Base-by-base conservation (phyloP, 2,329 filamentous ascomycete genomes). In the Alternaria sp. region DNA sequence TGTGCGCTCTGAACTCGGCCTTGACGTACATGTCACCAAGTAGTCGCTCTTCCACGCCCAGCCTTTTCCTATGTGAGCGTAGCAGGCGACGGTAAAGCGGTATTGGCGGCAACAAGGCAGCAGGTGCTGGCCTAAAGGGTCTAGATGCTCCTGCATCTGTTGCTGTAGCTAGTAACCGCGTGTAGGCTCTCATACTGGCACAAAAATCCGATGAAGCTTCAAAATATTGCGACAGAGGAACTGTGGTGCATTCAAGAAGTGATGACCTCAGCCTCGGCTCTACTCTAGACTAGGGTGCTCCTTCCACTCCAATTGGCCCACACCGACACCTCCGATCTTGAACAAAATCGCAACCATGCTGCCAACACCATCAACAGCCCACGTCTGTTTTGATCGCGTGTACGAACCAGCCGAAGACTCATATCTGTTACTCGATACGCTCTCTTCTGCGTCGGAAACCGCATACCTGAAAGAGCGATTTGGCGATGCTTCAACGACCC, bases 361-460 rank as follows among this genome's bases (percentile, higher is more conserved):
- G 26, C 94, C 95, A 10, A 99, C 96, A 1, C 96, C 96, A 14
- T 92, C 93, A 61, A 99, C 96, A 3, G 92, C 92, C 21, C 96
- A 99, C 82, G 92, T 98, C 63, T 88, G 91, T 58, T 97, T 94
- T 81, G 88, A 92, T 79, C 89, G 91, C 59, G 90, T 98, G 71
- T 99, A 99, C 82, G 94, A 97, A 77, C 96, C 96, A 37, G 91
- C 95, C 11, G 96, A 99, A 81, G 96, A 99, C 83, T 97, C 94
- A 6, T 99, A 93, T 78, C 88, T 99, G 47, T 87, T 99, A 53
- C 88, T 99, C 28, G 95, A 99, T 82, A 97, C 94, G 0, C 87
- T 99, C 47, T 95, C 94, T 0, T 91, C 90, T 2, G 63, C 84
- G 0, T 78, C 86, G 3, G 93, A 97, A 81, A 87, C 84, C 5